Conservation (phyloP, 495 filamentous ascomycete genomes). For the Trichoderma gamsii region DNA sequence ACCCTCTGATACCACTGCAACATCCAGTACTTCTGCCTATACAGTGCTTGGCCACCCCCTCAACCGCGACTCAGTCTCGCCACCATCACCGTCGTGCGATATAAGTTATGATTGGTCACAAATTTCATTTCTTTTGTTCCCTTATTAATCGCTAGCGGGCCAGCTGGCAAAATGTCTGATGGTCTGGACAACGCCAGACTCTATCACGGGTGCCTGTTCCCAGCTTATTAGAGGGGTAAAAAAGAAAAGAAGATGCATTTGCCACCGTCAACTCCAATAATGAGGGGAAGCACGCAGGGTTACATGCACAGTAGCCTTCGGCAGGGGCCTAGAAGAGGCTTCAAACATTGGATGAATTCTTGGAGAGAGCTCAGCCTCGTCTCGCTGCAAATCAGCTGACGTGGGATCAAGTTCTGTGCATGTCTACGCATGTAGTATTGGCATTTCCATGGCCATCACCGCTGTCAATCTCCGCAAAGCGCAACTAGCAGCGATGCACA, state of each 20-base stretch:
- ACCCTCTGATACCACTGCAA: background rate
- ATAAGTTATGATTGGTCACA: background rate
- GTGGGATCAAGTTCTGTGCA: background rate
- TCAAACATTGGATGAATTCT: background rate
- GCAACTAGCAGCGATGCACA: background rate
- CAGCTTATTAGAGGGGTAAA: background rate
- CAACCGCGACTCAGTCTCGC: background rate
- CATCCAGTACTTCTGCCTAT: background rate
- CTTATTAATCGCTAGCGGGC: background rate
- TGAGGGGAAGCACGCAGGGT: conserved; percentile 3
- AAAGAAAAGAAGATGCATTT: background rate
- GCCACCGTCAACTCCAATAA: background rate
- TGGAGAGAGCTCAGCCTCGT: conserved; percentile 5
- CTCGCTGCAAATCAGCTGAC: conserved; percentile 12
- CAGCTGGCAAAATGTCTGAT: background rate
- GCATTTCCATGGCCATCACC: background rate
- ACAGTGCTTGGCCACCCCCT: background rate
- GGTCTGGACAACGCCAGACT: background rate
- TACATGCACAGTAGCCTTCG: background rate
- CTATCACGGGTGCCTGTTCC: background rate
- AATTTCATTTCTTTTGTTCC: background rate
- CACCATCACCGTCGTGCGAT: background rate
- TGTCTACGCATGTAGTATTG: background rate
- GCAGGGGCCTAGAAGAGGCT: background rate
- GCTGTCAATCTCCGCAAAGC: background rate